Conservation (phyloP, 495 filamentous ascomycete genomes). For the Bacidia rubella region DNA sequence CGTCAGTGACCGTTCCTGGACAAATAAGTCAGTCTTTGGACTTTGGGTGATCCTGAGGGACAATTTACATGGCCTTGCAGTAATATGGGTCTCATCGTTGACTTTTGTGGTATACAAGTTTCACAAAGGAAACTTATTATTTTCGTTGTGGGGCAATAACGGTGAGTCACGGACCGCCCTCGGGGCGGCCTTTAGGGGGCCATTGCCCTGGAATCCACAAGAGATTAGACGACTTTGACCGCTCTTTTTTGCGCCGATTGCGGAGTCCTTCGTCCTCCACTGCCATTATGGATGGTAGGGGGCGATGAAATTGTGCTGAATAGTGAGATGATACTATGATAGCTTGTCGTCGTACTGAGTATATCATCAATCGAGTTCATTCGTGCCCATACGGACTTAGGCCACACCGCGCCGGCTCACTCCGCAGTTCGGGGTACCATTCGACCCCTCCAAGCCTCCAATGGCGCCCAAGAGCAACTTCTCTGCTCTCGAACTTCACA, state of each 20-base stretch:
- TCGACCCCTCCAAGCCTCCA: neutral
- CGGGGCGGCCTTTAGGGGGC: neutral
- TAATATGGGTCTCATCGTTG: slow-evolving; percentile 84
- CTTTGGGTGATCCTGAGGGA: neutral
- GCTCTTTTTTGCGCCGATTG: too few relatives aligned
- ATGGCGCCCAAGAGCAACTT: neutral
- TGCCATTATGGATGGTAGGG: too few relatives aligned
- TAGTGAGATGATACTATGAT: neutral
- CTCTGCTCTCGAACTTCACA: neutral
- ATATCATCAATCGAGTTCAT: neutral
- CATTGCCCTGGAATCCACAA: neutral
- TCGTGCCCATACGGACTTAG: neutral
- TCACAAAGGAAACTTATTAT: too few relatives aligned
- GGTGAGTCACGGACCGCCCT: too few relatives aligned
- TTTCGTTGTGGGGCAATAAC: too few relatives aligned
- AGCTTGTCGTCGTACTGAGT: neutral
- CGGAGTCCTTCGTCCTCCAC: too few relatives aligned
- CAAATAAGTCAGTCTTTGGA: neutral
- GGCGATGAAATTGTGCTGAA: too few relatives aligned
- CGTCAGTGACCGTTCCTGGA: slow-evolving; percentile 80
- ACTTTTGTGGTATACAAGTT: too few relatives aligned
- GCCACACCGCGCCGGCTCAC: neutral
- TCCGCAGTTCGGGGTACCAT: neutral
- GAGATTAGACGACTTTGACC: neutral
- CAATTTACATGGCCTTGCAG: slow-evolving; percentile 77